Conservation (phyloP, 176 grass and related monocot species). For the Oryza longistaminata region DNA sequence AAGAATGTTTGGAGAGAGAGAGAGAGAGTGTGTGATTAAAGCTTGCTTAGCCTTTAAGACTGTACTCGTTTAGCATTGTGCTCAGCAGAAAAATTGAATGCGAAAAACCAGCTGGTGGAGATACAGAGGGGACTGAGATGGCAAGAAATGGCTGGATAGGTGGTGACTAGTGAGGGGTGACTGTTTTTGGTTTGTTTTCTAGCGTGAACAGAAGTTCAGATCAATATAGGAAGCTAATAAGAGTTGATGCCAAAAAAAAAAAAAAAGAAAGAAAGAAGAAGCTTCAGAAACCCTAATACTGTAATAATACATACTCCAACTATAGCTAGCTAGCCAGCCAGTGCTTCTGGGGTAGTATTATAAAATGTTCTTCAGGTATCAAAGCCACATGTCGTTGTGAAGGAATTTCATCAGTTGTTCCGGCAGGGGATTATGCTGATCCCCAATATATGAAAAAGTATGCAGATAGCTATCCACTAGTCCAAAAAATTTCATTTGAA, state of each 20-base stretch:
- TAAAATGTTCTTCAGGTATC: too few relatives aligned
- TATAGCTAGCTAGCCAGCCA: not conserved
- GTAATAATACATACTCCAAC: not conserved
- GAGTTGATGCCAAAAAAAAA: not conserved
- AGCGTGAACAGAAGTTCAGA: not conserved
- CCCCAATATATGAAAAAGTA: too few relatives aligned
- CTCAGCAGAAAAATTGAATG: not conserved
- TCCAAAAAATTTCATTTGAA: too few relatives aligned
- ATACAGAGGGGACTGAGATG: constrained; percentile 17
- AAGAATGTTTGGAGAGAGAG: constrained; percentile 52
- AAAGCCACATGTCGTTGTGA: too few relatives aligned
- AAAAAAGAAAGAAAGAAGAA: too few relatives aligned
- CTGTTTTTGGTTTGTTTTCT: constrained; percentile 11
- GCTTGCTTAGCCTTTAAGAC: constrained; percentile 20
- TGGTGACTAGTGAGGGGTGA: not conserved
- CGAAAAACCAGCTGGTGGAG: constrained; percentile 28
- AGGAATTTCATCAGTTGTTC: too few relatives aligned
- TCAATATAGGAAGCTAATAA: not conserved
- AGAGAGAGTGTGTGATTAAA: constrained; percentile 33
- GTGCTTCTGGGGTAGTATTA: too few relatives aligned
- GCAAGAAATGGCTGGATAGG: constrained; percentile 29
- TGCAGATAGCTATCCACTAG: too few relatives aligned
- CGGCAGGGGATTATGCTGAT: too few relatives aligned
- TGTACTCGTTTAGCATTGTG: constrained; percentile 20
- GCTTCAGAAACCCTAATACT: constrained; percentile 9